Evolutionary conservation across 169 alveolate species (phyloP).

Genomic region (Theileria sp.): DNA sequence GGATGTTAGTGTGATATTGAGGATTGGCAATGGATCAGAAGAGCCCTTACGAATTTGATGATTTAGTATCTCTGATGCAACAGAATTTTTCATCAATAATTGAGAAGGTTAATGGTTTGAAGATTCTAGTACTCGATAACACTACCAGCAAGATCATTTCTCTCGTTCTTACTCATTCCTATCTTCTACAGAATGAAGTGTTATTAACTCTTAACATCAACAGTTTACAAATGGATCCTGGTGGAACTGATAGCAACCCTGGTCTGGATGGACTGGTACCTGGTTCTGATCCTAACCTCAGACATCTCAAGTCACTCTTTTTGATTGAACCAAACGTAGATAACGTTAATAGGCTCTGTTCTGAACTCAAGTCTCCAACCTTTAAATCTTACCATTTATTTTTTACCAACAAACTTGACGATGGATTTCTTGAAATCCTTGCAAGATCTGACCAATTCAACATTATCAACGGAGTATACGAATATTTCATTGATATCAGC

Average conservation of each 20-base stretch:
- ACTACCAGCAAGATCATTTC: slow-evolving; percentile 89
- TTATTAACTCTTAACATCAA: slow-evolving; percentile 88
- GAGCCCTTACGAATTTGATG: slow-evolving; percentile 70
- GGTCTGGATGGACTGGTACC: slow-evolving; percentile 3
- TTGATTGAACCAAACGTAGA: slow-evolving; percentile 87
- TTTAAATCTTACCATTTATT: slow-evolving; percentile 86
- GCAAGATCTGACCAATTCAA: slow-evolving; percentile 91
- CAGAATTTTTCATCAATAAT: slow-evolving; percentile 67
- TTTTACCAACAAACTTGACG: slow-evolving; percentile 84
- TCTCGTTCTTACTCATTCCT: slow-evolving; percentile 86
- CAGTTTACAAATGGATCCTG: slow-evolving; percentile 55
- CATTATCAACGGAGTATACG: slow-evolving; percentile 86
- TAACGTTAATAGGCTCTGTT: slow-evolving; percentile 77
- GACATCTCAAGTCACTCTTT: slow-evolving; percentile 87
- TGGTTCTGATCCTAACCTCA: slow-evolving; percentile 69
- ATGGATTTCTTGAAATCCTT: slow-evolving; percentile 81
- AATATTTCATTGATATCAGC: slow-evolving; percentile 86
- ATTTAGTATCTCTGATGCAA: slow-evolving; percentile 63
- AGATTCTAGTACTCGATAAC: slow-evolving; percentile 89
- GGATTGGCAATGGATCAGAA: slow-evolving; percentile 22
- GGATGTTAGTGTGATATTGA: background rate
- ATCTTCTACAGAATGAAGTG: slow-evolving; percentile 88
- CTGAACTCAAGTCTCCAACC: slow-evolving; percentile 84
- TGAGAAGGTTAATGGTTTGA: slow-evolving; percentile 74
- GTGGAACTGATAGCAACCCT: slow-evolving; percentile 5